Conservation (phyloP, 441 rosid genomes). For the Gossypium davidsonii region DNA sequence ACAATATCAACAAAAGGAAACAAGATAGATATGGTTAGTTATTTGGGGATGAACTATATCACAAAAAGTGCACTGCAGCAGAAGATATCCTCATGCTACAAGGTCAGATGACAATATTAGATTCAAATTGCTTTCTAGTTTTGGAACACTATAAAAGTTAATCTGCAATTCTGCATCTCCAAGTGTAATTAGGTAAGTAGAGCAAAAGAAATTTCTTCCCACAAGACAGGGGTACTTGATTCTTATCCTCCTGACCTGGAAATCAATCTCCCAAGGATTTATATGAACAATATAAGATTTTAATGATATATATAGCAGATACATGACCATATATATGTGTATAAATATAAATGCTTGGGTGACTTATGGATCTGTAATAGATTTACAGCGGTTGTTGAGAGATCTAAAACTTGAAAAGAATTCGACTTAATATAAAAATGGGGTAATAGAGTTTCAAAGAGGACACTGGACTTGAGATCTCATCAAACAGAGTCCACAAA, state of each 20-base stretch:
- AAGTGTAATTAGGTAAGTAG: neutral
- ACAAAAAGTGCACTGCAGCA: conserved; percentile 6
- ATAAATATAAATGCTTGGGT: neutral
- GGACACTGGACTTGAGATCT: neutral
- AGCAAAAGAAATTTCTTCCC: neutral
- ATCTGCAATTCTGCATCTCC: neutral
- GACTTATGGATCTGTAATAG: neutral
- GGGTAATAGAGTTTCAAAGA: neutral
- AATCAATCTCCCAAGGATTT: neutral
- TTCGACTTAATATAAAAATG: neutral
- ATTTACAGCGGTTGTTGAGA: neutral
- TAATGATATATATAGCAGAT: neutral
- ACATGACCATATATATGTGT: neutral
- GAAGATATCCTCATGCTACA: neutral
- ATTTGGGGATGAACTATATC: conserved; percentile 7
- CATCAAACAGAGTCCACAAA: neutral
- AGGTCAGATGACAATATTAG: neutral
- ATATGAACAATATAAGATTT: neutral
- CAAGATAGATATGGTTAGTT: neutral
- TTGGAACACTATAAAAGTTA: neutral
- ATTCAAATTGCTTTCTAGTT: neutral
- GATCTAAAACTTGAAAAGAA: neutral
- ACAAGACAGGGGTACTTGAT: neutral
- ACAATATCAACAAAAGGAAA: conserved; percentile 20
- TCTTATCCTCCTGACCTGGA: neutral